phyloP scores from a whole-genome alignment of 2,329 filamentous ascomycete species.

The Amesomyces nigricolor region DNA sequence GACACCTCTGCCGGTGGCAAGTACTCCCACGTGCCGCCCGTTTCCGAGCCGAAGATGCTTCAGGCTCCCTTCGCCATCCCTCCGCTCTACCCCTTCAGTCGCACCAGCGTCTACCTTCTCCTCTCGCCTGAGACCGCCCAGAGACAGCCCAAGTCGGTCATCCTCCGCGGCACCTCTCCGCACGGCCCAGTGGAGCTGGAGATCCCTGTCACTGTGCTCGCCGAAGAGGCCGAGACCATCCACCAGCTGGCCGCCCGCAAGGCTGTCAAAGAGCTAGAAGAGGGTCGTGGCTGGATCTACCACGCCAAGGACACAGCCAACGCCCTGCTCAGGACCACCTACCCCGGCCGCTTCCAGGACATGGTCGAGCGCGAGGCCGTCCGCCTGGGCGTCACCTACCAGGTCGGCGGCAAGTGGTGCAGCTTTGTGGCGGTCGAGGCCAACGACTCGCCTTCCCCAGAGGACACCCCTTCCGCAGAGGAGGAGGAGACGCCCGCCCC shows the following conservation, averaged over 20 bases:
- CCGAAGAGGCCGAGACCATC: conserved; percentile 47
- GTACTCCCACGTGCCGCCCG: conserved; percentile 46
- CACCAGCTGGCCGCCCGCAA: conserved; percentile 67
- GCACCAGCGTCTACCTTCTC: conserved; percentile 61
- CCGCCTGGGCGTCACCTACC: conserved; percentile 57
- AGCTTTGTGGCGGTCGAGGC: conserved; percentile 65
- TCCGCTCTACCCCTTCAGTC: conserved; percentile 59
- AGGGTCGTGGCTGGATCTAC: conserved; percentile 61
- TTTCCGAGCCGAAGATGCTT: conserved; percentile 51
- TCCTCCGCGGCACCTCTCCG: conserved; percentile 51
- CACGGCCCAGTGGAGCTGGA: conserved; percentile 57
- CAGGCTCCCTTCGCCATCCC: conserved; percentile 61
- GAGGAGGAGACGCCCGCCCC: not conserved
- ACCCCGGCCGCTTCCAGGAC: conserved; percentile 48
- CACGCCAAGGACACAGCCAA: conserved; percentile 42
- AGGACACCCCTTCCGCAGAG: not conserved
- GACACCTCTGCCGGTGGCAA: conserved; percentile 29
- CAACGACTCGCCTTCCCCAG: not conserved
- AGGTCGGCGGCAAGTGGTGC: conserved; percentile 64
- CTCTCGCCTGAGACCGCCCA: conserved; percentile 46
- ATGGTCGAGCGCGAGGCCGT: conserved; percentile 63
- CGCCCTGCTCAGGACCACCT: conserved; percentile 40
- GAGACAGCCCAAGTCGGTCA: conserved; percentile 47
- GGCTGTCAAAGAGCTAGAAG: conserved; percentile 62
- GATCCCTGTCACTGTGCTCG: conserved; percentile 53